Evolutionary conservation across 495 filamentous ascomycete species (phyloP), one percentile per base, ranked within the genome.

Genomic region (Parathielavia hyrcaniae): DNA sequence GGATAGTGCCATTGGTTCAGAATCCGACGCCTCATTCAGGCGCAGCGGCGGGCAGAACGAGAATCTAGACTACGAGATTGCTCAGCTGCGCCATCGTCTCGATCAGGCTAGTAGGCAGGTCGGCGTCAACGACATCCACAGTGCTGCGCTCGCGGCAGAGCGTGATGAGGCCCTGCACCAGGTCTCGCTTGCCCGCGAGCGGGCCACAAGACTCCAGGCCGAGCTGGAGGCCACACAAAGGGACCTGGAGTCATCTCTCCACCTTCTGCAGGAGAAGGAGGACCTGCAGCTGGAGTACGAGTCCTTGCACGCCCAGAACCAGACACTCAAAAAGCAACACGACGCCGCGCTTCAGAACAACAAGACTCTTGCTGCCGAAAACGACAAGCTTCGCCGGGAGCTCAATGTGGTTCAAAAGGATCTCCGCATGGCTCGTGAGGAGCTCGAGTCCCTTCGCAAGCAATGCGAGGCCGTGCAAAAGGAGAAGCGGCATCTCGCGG

Each of bases 1-100:
- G 13, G 75, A 77, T 53, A 76, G 73, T 57, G 73, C 75, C 19
- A 68, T 77, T 60, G 75, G 76, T 14, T 76, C 76, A 2, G 75
- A 79, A 51, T 73, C 70, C 13, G 75, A 77, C 26, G 67, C 64
- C 38, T 74, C 73, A 0, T 70, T 73, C 14, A 65, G 71, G 45
- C 71, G 73, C 17, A 66, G 69, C 4, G 67, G 56, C 17, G 57
- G 60, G 0, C 61, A 75, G 36, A 69, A 73, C 22, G 61, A 62
- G 10, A 67, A 74, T 14, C 61, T 78, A n/a, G 74, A 75, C 58
- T 72, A 70, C 4, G 69, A 79, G 55, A 60, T 79, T 41, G 70
- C 66, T 19, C 64, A 72, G 44, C 63, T 78, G 20, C 69, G 73
- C 50, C 47, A 61, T 22, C 73, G 73, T 13, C 67, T 79, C 2